Evolutionary conservation across 169 alveolate species (phyloP), one percentile per base, ranked within the genome.

Genomic region (Cryptosporidium canis): DNA sequence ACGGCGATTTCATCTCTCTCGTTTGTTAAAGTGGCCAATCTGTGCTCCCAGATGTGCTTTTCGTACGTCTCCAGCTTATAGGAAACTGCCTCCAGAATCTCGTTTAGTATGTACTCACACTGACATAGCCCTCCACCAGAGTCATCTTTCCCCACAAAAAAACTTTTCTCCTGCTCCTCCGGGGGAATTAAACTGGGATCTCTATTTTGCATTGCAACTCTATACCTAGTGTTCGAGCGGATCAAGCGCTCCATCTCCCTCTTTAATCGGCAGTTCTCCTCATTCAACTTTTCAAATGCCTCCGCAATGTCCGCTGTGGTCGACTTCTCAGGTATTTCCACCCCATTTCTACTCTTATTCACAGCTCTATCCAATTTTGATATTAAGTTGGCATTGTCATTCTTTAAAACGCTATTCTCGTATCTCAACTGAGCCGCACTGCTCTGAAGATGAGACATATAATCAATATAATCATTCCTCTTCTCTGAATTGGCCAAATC

Each of bases 1-100:
- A 77, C 87, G 11, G 87, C 87, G n/a, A 77, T 39, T 77, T 77
- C 87, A 41, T 77, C 87, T 37, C 87, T 77, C 37, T 77, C 87
- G 18, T 35, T 61, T 4, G 72, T 77, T 41, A 77, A 56, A 18
- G 87, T 58, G 27, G 87, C 39, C 7, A 77, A 29, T 58, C 87
- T 56, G 31, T 77, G 87, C 21, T 77, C 87, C 87, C 87, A 77
- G 12, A 77, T 77, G n/a, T 77, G 87, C 12, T 77, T 77, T 61
- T 77, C 87, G 61, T 77, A 77, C 18, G 87, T 58, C 58, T 77
- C 87, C 24, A 77, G 37, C 29, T 77, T 77, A 53, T 77, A 77
- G 24, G 87, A 58, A 39, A 77, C 87, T 4, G 87, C 63, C 31
- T 77, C 87, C 8, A 77, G 35, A 39, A 77, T 31, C 21, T 77